Percentiles rank a stretch among this genome's conserved stretches.
Evolutionary conservation across 2,329 filamentous ascomycete species (phyloP).

Genomic region (Trichoderma koningii): DNA sequence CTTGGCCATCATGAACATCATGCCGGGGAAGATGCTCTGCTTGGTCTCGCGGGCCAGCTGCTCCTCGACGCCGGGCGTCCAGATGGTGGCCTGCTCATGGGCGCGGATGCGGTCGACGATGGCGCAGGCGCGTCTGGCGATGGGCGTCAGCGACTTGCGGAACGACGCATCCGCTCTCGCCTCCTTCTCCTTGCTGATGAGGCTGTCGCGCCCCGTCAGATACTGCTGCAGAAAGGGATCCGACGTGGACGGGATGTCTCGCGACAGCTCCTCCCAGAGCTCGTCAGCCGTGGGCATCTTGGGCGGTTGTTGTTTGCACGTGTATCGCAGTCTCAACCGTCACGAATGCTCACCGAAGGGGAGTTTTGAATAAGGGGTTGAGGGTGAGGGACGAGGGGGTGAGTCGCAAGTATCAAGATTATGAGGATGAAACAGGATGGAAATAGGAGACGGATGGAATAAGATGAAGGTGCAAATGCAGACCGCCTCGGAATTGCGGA

Average conservation of each 20-base stretch:
- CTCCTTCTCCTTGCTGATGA: conserved; percentile 80
- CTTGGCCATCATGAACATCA: conserved; percentile 90
- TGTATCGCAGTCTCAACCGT: background rate
- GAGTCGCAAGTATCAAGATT: too few relatives aligned
- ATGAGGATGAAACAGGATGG: too few relatives aligned
- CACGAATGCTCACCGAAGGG: background rate
- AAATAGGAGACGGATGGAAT: too few relatives aligned
- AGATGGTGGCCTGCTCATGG: conserved; percentile 73
- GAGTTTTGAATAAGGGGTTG: background rate
- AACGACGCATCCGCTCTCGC: conserved; percentile 75
- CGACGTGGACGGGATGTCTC: conserved; percentile 57
- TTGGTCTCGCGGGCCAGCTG: conserved; percentile 62
- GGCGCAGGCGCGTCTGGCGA: conserved; percentile 73
- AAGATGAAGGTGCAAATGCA: too few relatives aligned
- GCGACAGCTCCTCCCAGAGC: conserved; percentile 60
- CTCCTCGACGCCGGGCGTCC: conserved; percentile 75
- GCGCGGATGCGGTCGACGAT: conserved; percentile 80
- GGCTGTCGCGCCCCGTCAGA: conserved; percentile 69
- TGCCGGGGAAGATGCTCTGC: conserved; percentile 75
- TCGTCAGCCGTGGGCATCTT: conserved; percentile 52
- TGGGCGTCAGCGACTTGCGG: conserved; percentile 72
- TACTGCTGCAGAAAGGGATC: conserved; percentile 86
- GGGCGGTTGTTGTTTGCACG: background rate
- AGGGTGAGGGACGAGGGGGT: background rate
- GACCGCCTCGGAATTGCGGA: too few relatives aligned